Conservation (phyloP, 2,329 filamentous ascomycete species). For the Xylaria sp. region DNA sequence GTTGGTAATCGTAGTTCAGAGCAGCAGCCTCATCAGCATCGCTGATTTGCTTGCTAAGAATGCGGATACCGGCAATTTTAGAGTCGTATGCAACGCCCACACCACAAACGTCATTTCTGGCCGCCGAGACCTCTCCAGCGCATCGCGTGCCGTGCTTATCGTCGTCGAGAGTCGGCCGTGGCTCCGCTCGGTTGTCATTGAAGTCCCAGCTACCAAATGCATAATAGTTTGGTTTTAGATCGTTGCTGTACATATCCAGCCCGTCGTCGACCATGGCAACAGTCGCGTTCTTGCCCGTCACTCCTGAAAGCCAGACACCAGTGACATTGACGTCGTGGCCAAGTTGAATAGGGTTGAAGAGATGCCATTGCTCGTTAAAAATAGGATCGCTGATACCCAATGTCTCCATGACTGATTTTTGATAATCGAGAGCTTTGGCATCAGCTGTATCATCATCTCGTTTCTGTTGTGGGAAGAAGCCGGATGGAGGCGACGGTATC, state of each 20-base stretch:
- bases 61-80: conserved; percentile 89
- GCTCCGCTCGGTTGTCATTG: conserved; percentile 84
- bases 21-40: conserved; percentile 93
- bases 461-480: conserved; percentile 39
- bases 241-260: conserved; percentile 92
- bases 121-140: conserved; percentile 92
- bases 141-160: conserved; percentile 94
- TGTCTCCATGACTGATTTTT: conserved; percentile 68
- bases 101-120: conserved; percentile 91
- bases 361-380: conserved; percentile 94
- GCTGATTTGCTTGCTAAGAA: conserved; percentile 88
- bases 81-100: conserved; percentile 96
- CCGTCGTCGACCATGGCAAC: conserved; percentile 97
- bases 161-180: conserved; percentile 82
- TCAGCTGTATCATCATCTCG: conserved; percentile 46
- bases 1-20: conserved; percentile 89
- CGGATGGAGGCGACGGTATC: conserved; percentile 54
- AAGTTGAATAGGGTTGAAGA: conserved; percentile 81
- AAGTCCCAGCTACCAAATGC: conserved; percentile 94
- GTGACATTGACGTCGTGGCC: conserved; percentile 98
- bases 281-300: conserved; percentile 88
- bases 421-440: conserved; percentile 63
- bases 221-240: conserved; percentile 94
- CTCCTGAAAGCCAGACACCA: conserved; percentile 87
- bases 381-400: conserved; percentile 90